Conservation (phyloP, 2,329 filamentous ascomycete genomes). For the Ophiostoma himal-ulmi region DNA sequence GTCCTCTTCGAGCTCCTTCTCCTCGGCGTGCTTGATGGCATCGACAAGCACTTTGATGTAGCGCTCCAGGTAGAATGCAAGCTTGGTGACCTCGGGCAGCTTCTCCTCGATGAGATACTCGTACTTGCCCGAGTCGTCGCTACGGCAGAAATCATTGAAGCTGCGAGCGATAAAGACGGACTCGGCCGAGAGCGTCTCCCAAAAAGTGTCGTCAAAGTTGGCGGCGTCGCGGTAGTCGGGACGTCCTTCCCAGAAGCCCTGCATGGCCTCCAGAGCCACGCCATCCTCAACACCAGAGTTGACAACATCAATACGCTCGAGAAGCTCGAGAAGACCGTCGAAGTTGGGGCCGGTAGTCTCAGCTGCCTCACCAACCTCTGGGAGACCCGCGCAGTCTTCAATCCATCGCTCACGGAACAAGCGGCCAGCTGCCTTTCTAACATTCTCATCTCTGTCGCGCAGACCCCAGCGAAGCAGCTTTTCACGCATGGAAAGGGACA, state of each 20-base stretch:
- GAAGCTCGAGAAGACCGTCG: conserved; percentile 78
- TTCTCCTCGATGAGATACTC: conserved; percentile 80
- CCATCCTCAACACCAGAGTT: conserved; percentile 86
- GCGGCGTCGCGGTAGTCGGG: conserved; percentile 73
- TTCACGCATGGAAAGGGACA: conserved; percentile 90
- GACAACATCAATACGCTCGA: conserved; percentile 89
- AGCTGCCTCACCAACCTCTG: conserved; percentile 49
- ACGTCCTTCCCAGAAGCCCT: conserved; percentile 89
- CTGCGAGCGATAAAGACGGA: conserved; percentile 85
- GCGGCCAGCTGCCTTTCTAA: conserved; percentile 82
- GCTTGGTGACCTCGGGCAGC: conserved; percentile 85
- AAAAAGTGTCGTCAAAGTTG: conserved; percentile 67
- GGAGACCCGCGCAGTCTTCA: conserved; percentile 76
- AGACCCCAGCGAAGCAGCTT: conserved; percentile 93
- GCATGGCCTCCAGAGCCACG: conserved; percentile 90
- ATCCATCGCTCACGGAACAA: conserved; percentile 97
- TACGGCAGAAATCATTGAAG: conserved; percentile 88
- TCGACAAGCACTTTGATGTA: conserved; percentile 67
- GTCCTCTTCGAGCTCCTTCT: conserved; percentile 52
- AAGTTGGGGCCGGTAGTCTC: conserved; percentile 61
- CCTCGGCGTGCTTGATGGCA: conserved; percentile 52
- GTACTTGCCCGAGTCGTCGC: conserved; percentile 65
- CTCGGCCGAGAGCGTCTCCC: conserved; percentile 76
- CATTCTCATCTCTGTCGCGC: conserved; percentile 87
- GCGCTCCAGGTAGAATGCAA: conserved; percentile 79